Conservation (phyloP, 495 filamentous ascomycete species). For the Pyronema omphalodes region DNA sequence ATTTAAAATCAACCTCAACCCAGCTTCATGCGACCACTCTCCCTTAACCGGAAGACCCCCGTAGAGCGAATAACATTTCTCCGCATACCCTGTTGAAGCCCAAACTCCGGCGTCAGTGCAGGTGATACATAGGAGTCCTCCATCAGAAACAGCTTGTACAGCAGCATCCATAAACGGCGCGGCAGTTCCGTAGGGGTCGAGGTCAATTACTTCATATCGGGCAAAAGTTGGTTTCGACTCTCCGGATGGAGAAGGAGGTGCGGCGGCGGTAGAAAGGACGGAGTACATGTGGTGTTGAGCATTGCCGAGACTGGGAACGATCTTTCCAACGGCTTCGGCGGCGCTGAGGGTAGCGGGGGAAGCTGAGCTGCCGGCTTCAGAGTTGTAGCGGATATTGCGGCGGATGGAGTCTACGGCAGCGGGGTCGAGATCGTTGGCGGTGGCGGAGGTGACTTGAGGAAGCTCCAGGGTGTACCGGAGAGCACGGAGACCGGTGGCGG, state of each 20-base stretch:
- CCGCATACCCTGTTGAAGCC: conserved; percentile 78
- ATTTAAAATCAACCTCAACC: conserved; percentile 69
- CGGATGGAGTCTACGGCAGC: conserved; percentile 65
- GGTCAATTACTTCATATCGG: conserved; percentile 82
- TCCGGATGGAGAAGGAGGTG: not conserved
- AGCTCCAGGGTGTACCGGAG: conserved; percentile 84
- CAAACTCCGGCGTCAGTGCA: conserved; percentile 91
- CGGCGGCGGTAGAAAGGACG: conserved; percentile 25
- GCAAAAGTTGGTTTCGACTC: conserved; percentile 22
- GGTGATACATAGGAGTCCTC: conserved; percentile 82
- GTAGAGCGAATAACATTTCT: conserved; percentile 83
- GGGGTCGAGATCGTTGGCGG: conserved; percentile 71
- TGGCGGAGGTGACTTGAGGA: conserved; percentile 59
- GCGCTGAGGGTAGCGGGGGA: not conserved
- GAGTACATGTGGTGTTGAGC: conserved; percentile 82
- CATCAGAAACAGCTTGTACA: conserved; percentile 62
- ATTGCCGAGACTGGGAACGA: conserved; percentile 56
- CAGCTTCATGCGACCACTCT: conserved; percentile 68
- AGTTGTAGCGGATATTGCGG: conserved; percentile 68
- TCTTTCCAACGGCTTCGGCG: conserved; percentile 29
- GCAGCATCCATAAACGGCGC: conserved; percentile 81
- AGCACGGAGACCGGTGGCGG: conserved; percentile 82
- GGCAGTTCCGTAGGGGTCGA: conserved; percentile 90
- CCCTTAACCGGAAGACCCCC: conserved; percentile 77
- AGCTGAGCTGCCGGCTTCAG: conserved; percentile 27